A percentile compares a stretch with the other conserved stretches of the same genome.
Evolutionary conservation across 345 rosid species (phyloP).

Genomic region (Abelmoschus esculentus): DNA sequence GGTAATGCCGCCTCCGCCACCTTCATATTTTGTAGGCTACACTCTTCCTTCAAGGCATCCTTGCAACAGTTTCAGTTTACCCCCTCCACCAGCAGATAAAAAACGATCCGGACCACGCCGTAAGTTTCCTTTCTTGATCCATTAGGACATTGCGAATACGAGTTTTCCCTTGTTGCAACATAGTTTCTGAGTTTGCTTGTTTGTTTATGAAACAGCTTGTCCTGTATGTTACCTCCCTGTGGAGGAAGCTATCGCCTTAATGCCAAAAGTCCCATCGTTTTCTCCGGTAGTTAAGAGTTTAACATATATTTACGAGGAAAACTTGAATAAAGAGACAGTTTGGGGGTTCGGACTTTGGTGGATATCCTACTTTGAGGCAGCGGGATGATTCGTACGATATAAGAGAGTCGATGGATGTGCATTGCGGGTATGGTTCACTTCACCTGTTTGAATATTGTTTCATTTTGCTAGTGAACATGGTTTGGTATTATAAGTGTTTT

Average conservation of each 20-base stretch:
- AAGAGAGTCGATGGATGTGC: constrained; percentile 76
- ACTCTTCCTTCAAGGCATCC: constrained; percentile 89
- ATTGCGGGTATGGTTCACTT: constrained; percentile 71
- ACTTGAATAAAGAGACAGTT: constrained; percentile 47
- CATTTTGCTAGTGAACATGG: neutral
- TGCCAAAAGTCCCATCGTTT: constrained; percentile 77
- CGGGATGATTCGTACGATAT: constrained; percentile 77
- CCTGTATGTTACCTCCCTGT: constrained; percentile 96
- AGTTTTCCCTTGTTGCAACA: neutral
- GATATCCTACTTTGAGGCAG: constrained; percentile 76
- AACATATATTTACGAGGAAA: constrained; percentile 67
- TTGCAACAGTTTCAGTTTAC: constrained; percentile 75
- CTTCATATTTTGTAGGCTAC: constrained; percentile 75
- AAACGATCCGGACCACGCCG: constrained; percentile 95
- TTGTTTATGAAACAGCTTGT: constrained; percentile 59
- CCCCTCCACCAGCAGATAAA: constrained; percentile 93
- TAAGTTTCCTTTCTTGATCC: constrained; percentile 30
- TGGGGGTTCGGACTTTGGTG: constrained; percentile 98
- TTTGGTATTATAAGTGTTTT: too few relatives aligned
- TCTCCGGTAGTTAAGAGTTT: constrained; percentile 70
- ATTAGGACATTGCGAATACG: neutral
- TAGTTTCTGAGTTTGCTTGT: constrained; percentile 15
- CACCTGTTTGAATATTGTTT: neutral
- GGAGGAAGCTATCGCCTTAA: constrained; percentile 79
- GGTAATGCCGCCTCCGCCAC: constrained; percentile 34